Evolutionary conservation across 257 asterid species (phyloP).

Genomic region (Scutellaria galericulata): DNA sequence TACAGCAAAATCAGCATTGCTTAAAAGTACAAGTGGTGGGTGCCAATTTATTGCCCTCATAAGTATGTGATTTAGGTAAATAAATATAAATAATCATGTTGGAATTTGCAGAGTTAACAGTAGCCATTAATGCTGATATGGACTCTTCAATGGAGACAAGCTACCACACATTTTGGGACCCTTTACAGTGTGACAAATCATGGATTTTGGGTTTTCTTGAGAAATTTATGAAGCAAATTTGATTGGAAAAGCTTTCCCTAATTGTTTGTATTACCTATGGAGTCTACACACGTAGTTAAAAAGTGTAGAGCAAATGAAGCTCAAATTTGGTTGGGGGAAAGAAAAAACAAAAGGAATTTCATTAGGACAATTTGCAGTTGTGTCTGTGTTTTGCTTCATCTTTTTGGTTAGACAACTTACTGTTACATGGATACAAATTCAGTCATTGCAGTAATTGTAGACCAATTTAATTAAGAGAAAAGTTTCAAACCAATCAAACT

Average conservation of each 20-base stretch:
- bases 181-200: too few species aligned
- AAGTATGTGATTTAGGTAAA: slow-evolving; percentile 24
- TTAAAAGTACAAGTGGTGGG: slow-evolving; percentile 21
- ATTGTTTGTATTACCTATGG: background rate
- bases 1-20: slow-evolving; percentile 20
- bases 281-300: background rate
- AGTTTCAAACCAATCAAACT: too few species aligned
- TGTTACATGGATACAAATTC: too few species aligned
- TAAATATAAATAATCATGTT: slow-evolving; percentile 16
- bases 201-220: slow-evolving; percentile 4
- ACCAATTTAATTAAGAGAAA: too few species aligned
- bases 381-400: background rate
- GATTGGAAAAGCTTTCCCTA: slow-evolving; percentile 1
- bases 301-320: background rate
- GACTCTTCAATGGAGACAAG: slow-evolving; percentile 22
- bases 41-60: slow-evolving; percentile 30
- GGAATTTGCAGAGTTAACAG: slow-evolving; percentile 4
- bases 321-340: background rate
- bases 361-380: slow-evolving; percentile 7
- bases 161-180: too few species aligned
- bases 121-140: slow-evolving; percentile 32
- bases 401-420: background rate
- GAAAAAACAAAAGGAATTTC: background rate
- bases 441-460: too few species aligned
- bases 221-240: slow-evolving; percentile 19